phyloP scores from a whole-genome alignment of 495 filamentous ascomycete genomes.

The Hyphodiscus hymeniophilus region DNA sequence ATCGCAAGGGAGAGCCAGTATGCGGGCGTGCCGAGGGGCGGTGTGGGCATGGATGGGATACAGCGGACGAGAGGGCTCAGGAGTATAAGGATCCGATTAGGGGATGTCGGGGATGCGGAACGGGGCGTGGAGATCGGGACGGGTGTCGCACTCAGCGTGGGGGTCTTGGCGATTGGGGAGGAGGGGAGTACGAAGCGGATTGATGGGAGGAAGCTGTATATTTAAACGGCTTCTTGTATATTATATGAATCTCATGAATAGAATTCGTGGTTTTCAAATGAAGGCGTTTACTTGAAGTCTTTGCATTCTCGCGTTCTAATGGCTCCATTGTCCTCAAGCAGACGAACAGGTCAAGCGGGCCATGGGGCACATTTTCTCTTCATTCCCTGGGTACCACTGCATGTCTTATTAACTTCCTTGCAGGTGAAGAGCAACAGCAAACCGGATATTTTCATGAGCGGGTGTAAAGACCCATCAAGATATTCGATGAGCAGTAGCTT shows the following conservation, averaged over 20 bases:
- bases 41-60: conserved; percentile 21
- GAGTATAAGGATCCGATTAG: conserved; percentile 16
- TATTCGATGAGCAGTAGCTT: no score
- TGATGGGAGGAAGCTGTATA: conserved; percentile 14
- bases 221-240: conserved; percentile 6
- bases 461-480: no score
- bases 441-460: no score
- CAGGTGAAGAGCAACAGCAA: no score
- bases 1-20: conserved; percentile 16
- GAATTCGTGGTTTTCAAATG: neutral
- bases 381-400: no score
- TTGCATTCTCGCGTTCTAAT: no score
- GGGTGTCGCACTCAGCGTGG: neutral
- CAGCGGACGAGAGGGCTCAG: conserved; percentile 16
- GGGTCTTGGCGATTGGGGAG: conserved; percentile 13
- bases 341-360: no score
- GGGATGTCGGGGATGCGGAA: conserved; percentile 9
- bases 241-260: neutral
- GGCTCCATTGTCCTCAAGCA: no score
- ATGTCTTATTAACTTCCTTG: no score
- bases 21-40: conserved; percentile 15
- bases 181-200: conserved; percentile 12
- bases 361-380: no score
- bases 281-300: no score
- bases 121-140: neutral